These are phyloP conservation scores for Saccharomycopsis schoenii DNA, from an alignment of 805 yeast species.

Conservation along the genomic window DNA sequence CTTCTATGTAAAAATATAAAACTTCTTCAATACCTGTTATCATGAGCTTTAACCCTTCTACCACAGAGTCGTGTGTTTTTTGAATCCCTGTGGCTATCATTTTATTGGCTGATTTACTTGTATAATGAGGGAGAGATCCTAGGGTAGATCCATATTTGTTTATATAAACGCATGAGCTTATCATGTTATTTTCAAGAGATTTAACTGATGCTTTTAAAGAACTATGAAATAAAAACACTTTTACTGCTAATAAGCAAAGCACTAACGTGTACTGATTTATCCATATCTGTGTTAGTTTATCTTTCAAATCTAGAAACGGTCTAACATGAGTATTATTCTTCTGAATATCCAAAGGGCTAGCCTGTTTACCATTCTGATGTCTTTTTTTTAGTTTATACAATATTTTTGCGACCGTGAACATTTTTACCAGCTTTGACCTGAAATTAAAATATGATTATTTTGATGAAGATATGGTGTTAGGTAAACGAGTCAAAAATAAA, in stretches of 20 bases:
- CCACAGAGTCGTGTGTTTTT: constrained; percentile 37
- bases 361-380: not conserved
- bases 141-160: constrained; percentile 30
- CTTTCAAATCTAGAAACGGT: constrained; percentile 38
- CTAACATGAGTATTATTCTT: not conserved
- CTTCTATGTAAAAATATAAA: constrained; percentile 53
- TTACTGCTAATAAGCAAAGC: constrained; percentile 45
- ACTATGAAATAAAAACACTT: constrained; percentile 45
- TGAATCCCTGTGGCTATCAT: constrained; percentile 39
- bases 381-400: not conserved
- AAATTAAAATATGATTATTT: no score
- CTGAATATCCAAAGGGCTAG: not conserved
- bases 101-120: constrained; percentile 45
- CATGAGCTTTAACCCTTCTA: constrained; percentile 34
- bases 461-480: no score
- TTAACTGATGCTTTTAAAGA: constrained; percentile 36
- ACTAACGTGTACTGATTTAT: constrained; percentile 55
- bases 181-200: constrained; percentile 30
- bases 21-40: constrained; percentile 51
- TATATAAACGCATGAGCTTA: constrained; percentile 37
- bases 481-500: no score
- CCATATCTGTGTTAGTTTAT: constrained; percentile 54
- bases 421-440: no score
- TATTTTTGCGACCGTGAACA: not conserved
- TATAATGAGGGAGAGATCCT: constrained; percentile 44